Evolutionary conservation across 1,284 basidiomycete species (phyloP).

Genomic region (Termitomyces sp.): DNA sequence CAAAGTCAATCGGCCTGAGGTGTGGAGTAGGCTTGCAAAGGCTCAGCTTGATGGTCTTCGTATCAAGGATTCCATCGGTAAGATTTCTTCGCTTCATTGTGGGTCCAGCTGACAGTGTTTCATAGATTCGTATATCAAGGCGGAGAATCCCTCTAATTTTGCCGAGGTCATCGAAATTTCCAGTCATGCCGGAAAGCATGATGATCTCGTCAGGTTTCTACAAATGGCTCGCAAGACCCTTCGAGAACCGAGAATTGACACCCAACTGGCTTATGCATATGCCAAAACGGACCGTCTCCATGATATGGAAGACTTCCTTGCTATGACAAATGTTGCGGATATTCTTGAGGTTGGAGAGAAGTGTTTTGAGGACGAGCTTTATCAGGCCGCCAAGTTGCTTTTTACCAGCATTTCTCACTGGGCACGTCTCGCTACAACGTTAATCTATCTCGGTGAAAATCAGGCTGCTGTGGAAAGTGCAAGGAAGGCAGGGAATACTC

Average conservation of each 20-base stretch:
- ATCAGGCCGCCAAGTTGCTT: slow-evolving; percentile 93
- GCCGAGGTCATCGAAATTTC: slow-evolving; percentile 97
- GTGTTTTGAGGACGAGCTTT: slow-evolving; percentile 98
- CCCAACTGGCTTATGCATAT: slow-evolving; percentile 94
- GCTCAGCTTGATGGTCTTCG: slow-evolving; percentile 99
- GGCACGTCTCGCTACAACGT: slow-evolving; percentile 95
- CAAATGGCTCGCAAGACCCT: slow-evolving; percentile 99
- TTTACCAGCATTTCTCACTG: slow-evolving; percentile 99
- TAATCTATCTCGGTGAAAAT: slow-evolving; percentile 98
- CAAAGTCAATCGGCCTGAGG: slow-evolving; percentile 95
- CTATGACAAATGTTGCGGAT: slow-evolving; percentile 99
- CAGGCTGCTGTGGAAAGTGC: slow-evolving; percentile 98
- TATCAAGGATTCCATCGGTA: slow-evolving; percentile 96
- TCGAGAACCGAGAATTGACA: slow-evolving; percentile 97
- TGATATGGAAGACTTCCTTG: slow-evolving; percentile 99
- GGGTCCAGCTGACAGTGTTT: slow-evolving; percentile 2
- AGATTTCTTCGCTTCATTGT: slow-evolving; percentile 14
- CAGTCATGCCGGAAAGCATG: slow-evolving; percentile 94
- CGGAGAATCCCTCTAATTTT: slow-evolving; percentile 94
- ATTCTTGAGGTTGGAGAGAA: slow-evolving; percentile 96
- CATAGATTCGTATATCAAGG: slow-evolving; percentile 97
- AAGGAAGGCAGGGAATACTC: slow-evolving; percentile 97
- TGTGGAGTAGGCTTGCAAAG: slow-evolving; percentile 97
- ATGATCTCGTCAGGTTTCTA: slow-evolving; percentile 95
- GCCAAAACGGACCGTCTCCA: slow-evolving; percentile 96